Evolutionary conservation across 2,329 filamentous ascomycete species (phyloP).

Genomic region (Nigrospora oryzae): DNA sequence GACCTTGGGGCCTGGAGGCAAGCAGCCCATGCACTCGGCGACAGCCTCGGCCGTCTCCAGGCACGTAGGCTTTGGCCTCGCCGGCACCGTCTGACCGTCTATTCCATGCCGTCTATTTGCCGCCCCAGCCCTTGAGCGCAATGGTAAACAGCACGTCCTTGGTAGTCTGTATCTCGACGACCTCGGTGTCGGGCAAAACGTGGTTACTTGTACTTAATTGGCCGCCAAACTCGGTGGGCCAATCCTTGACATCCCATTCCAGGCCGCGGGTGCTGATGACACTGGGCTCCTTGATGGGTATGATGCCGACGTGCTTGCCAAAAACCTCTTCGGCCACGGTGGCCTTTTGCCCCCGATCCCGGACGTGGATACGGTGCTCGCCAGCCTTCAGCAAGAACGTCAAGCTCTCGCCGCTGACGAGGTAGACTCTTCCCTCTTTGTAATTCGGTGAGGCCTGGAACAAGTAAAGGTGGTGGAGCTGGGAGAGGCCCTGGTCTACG

Average conservation of each 20-base stretch:
- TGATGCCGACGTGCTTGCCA: conserved; percentile 73
- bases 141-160: conserved; percentile 68
- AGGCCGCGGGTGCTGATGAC: conserved; percentile 73
- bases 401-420: conserved; percentile 74
- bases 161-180: conserved; percentile 54
- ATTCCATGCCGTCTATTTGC: too few species aligned
- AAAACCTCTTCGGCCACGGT: conserved; percentile 37
- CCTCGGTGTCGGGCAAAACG: conserved; percentile 47
- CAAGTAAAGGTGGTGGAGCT: conserved; percentile 75
- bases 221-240: conserved; percentile 69
- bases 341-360: conserved; percentile 24
- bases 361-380: conserved; percentile 59
- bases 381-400: conserved; percentile 72
- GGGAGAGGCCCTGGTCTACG: conserved; percentile 84
- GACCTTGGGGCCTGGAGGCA: too few species aligned
- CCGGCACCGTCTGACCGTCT: too few species aligned
- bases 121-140: conserved; percentile 37
- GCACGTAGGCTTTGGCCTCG: too few species aligned
- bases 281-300: conserved; percentile 74
- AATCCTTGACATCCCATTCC: conserved; percentile 83
- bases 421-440: conserved; percentile 54
- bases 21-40: too few species aligned
- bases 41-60: too few species aligned
- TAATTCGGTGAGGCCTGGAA: conserved; percentile 43
- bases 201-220: conserved; percentile 76